Evolutionary conservation across 495 filamentous ascomycete genomes (phyloP).

Genomic region (Sporormia fimetaria): DNA sequence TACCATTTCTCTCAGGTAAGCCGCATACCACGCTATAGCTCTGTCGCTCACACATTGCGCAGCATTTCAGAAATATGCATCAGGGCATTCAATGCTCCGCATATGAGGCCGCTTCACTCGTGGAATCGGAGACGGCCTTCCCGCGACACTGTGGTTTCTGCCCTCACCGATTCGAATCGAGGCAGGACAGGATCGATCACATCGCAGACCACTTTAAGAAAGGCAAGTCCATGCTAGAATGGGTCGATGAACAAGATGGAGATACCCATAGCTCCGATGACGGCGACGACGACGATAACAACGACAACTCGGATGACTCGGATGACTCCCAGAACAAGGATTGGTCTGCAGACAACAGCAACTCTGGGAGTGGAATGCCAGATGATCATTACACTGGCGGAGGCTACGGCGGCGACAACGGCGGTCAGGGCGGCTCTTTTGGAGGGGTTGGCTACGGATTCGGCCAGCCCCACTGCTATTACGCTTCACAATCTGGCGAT

Average conservation of each 20-base stretch:
- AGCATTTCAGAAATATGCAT: constrained; percentile 26
- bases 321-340: constrained; percentile 6
- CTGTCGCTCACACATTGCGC: neutral
- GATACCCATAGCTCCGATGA: constrained; percentile 4
- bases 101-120: constrained; percentile 14
- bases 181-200: constrained; percentile 24
- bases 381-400: neutral
- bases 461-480: too few relatives aligned
- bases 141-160: constrained; percentile 24
- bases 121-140: constrained; percentile 17
- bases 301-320: constrained; percentile 8
- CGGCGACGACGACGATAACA: constrained; percentile 7
- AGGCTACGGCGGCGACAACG: constrained; percentile 3
- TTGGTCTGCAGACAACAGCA: constrained; percentile 7
- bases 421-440: neutral
- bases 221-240: constrained; percentile 23
- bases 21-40: neutral
- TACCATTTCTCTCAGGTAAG: constrained; percentile 25
- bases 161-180: constrained; percentile 12
- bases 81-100: constrained; percentile 10
- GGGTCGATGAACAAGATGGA: constrained; percentile 18
- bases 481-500: too few relatives aligned
- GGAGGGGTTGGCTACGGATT: too few relatives aligned
- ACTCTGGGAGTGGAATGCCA: neutral
- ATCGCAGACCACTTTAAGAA: constrained; percentile 25